Evolutionary conservation across 2,329 filamentous ascomycete species (phyloP).

Genomic region (Penicillium expansum): DNA sequence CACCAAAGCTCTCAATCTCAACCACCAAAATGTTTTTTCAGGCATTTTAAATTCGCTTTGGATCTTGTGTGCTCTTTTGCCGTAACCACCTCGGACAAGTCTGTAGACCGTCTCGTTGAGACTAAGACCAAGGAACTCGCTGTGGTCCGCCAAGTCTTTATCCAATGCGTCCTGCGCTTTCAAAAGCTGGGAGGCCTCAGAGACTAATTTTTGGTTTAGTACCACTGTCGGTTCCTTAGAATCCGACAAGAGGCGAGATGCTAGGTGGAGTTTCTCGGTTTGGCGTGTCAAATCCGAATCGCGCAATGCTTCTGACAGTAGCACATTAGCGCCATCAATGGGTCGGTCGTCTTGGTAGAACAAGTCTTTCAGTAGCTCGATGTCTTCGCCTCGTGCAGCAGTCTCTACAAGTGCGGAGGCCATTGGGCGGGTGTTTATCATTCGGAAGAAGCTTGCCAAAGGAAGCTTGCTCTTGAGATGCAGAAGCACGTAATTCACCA

Average conservation of each 20-base stretch:
- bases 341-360: conserved; percentile 97
- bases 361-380: conserved; percentile 82
- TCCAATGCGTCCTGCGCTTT: conserved; percentile 85
- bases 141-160: conserved; percentile 66
- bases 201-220: conserved; percentile 70
- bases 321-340: conserved; percentile 81
- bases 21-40: conserved; percentile 87
- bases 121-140: conserved; percentile 73
- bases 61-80: conserved; percentile 80
- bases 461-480: conserved; percentile 88
- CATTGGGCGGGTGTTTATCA: conserved; percentile 78
- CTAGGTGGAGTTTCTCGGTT: conserved; percentile 83
- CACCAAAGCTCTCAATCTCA: conserved; percentile 79
- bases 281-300: conserved; percentile 68
- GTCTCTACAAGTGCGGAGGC: conserved; percentile 89
- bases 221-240: conserved; percentile 67
- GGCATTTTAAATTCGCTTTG: conserved; percentile 90
- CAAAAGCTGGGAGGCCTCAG: conserved; percentile 75
- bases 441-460: conserved; percentile 85
- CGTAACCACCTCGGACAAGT: conserved; percentile 76
- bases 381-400: conserved; percentile 74
- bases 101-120: conserved; percentile 92
- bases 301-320: conserved; percentile 76
- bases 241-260: conserved; percentile 77
- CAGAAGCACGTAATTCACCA: conserved; percentile 84